Evolutionary conservation across 2,329 filamentous ascomycete genomes (phyloP).

Genomic region (Fusarium praegraminearum): DNA sequence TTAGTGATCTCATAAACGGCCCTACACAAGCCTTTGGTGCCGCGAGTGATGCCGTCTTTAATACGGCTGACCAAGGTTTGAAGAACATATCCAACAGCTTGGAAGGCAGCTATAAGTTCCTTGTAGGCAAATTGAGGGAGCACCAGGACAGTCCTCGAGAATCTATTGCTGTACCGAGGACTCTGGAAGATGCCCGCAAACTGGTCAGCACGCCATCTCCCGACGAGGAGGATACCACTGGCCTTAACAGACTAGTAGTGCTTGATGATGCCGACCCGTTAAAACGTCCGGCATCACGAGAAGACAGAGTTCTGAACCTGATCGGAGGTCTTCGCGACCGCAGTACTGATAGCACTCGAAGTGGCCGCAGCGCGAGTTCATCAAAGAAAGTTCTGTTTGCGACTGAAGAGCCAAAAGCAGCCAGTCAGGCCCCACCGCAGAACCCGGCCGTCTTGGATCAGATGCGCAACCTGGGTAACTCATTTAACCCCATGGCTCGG

Average conservation of each 20-base stretch:
- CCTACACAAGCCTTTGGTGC: conserved; percentile 84
- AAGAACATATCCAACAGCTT: conserved; percentile 93
- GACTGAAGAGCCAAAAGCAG: conserved; percentile 52
- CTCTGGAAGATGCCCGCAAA: conserved; percentile 90
- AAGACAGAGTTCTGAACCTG: conserved; percentile 77
- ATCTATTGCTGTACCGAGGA: conserved; percentile 79
- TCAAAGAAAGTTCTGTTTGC: conserved; percentile 68
- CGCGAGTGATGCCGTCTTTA: conserved; percentile 86
- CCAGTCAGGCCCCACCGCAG: conserved; percentile 38
- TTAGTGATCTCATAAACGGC: conserved; percentile 88
- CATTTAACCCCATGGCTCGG: conserved; percentile 84
- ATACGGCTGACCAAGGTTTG: conserved; percentile 88
- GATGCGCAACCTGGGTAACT: conserved; percentile 82
- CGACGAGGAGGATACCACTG: conserved; percentile 73
- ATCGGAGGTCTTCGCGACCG: conserved; percentile 81
- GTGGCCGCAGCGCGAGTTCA: conserved; percentile 71
- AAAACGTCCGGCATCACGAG: conserved; percentile 53
- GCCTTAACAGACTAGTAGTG: conserved; percentile 65
- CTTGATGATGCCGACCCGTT: conserved; percentile 52
- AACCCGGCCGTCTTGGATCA: conserved; percentile 78
- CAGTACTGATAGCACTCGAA: conserved; percentile 79
- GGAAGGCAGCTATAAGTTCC: conserved; percentile 92
- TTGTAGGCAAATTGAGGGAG: conserved; percentile 89
- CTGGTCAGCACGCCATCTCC: conserved; percentile 80
- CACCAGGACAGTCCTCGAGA: conserved; percentile 61